These are phyloP conservation scores for Cryptococcus floricola DNA, from an alignment of 1,284 basidiomycete species.

Conservation along the genomic window DNA sequence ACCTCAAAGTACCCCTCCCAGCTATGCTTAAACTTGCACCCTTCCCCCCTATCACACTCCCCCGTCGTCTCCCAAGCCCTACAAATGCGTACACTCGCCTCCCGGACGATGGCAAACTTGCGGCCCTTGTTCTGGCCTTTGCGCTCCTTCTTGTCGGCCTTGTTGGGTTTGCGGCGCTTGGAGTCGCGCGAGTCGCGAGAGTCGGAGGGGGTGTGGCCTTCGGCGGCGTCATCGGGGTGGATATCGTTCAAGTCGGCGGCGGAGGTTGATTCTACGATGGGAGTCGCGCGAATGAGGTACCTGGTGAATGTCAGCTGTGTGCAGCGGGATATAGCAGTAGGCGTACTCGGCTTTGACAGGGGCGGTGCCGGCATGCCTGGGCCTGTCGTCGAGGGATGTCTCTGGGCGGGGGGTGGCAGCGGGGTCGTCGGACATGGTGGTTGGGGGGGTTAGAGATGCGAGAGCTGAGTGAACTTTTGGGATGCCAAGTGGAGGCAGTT, in stretches of 20 bases:
- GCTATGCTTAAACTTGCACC: constrained; percentile 77
- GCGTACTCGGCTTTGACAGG: constrained; percentile 68
- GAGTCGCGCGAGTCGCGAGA: constrained; percentile 9
- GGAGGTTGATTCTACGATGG: constrained; percentile 52
- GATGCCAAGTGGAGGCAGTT: not conserved
- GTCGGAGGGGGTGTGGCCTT: constrained; percentile 49
- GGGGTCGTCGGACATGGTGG: constrained; percentile 20
- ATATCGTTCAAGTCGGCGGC: constrained; percentile 17
- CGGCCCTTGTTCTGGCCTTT: constrained; percentile 74
- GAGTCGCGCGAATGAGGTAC: constrained; percentile 56
- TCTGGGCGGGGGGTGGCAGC: constrained; percentile 19
- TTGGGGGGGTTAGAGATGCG: not conserved
- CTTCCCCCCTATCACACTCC: constrained; percentile 14
- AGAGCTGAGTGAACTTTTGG: constrained; percentile 1
- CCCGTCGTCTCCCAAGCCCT: constrained; percentile 37
- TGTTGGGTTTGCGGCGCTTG: constrained; percentile 52
- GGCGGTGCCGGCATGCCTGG: constrained; percentile 47
- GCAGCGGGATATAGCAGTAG: not conserved
- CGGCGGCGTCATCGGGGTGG: constrained; percentile 65
- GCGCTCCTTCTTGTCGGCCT: constrained; percentile 63
- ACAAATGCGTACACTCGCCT: constrained; percentile 39
- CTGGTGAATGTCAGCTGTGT: constrained; percentile 45
- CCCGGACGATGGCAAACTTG: constrained; percentile 28
- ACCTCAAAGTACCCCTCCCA: constrained; percentile 67
- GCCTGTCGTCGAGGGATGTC: constrained; percentile 20